Conservation (phyloP, 2,329 filamentous ascomycete genomes). For the Pestalotiopsis sp. region DNA sequence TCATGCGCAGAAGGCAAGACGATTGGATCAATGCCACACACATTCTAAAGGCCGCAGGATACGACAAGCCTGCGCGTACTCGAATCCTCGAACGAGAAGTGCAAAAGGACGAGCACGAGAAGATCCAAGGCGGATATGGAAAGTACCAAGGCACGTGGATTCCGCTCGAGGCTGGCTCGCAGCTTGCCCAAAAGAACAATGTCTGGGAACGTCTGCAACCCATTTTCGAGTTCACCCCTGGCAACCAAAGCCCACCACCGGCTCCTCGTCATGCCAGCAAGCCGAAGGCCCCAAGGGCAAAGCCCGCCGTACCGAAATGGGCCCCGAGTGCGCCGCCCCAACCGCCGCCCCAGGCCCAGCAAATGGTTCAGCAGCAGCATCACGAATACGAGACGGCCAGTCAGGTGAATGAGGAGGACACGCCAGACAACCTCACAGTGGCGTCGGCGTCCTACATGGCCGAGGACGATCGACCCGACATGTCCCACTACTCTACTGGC, state of each 20-base stretch:
- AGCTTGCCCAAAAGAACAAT: conserved; percentile 83
- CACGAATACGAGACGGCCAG: conserved; percentile 66
- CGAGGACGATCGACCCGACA: conserved; percentile 76
- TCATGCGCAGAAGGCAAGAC: conserved; percentile 91
- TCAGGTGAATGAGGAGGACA: conserved; percentile 73
- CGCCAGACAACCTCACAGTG: conserved; percentile 79
- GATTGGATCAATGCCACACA: conserved; percentile 99
- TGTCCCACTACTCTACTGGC: conserved; percentile 62
- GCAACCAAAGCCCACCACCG: conserved; percentile 84
- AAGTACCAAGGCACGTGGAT: conserved; percentile 99
- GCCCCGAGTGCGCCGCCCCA: conserved; percentile 1
- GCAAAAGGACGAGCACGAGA: conserved; percentile 94
- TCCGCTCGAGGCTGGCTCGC: conserved; percentile 76
- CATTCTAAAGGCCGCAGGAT: conserved; percentile 93
- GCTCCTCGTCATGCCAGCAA: conserved; percentile 91
- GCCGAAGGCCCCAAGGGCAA: conserved; percentile 70
- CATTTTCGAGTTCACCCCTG: conserved; percentile 88
- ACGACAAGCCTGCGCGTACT: conserved; percentile 94
- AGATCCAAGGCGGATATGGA: conserved; percentile 96
- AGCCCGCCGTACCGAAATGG: conserved; percentile 64
- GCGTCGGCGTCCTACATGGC: conserved; percentile 83
- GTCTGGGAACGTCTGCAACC: conserved; percentile 78
- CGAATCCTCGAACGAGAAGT: conserved; percentile 95
- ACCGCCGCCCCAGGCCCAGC: conserved; percentile 24
- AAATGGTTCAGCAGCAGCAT: conserved; percentile 24